Percentiles rank a stretch among this genome's conserved stretches.
These are phyloP conservation scores for Alternaria postmessia DNA, from an alignment of 2,329 filamentous ascomycete genomes.

Conservation along the genomic window DNA sequence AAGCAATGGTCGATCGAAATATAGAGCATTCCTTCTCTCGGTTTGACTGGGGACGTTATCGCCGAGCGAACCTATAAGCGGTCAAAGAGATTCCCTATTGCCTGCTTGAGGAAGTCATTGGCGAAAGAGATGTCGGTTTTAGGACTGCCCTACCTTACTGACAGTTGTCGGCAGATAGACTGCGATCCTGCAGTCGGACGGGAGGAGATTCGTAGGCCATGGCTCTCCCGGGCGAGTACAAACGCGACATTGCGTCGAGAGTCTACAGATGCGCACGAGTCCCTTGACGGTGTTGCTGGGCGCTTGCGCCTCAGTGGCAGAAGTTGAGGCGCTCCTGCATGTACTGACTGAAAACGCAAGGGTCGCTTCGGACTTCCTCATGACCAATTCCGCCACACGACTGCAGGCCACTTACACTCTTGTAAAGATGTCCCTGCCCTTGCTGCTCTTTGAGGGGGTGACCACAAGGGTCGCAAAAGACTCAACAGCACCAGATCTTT, in stretches of 20 bases:
- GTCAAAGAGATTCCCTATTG: conserved; percentile 7
- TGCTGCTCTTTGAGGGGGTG: not conserved
- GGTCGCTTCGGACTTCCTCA: not conserved
- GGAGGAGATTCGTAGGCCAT: conserved; percentile 5
- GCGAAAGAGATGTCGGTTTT: conserved; percentile 4
- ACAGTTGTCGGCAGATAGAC: conserved; percentile 4
- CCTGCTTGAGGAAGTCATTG: conserved; percentile 1
- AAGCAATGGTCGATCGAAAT: conserved; percentile 18
- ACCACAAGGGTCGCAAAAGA: not conserved
- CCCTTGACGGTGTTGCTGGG: not conserved
- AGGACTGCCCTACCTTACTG: conserved; percentile 6
- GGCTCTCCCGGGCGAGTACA: not conserved
- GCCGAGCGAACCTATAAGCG: conserved; percentile 3
- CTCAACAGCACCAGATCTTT: not conserved
- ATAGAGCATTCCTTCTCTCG: conserved; percentile 4
- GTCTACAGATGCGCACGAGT: not conserved
- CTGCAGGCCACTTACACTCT: not conserved
- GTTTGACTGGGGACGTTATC: conserved; percentile 1
- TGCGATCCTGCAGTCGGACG: conserved; percentile 17
- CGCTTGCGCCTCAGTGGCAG: not conserved
- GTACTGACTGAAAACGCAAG: not conserved
- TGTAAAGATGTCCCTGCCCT: not conserved
- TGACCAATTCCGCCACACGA: not conserved
- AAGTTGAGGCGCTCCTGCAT: not conserved
- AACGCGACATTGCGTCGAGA: not conserved